These are phyloP conservation scores for Diaporthe eres DNA, from an alignment of 2,329 filamentous ascomycete genomes.

Conservation along the genomic window DNA sequence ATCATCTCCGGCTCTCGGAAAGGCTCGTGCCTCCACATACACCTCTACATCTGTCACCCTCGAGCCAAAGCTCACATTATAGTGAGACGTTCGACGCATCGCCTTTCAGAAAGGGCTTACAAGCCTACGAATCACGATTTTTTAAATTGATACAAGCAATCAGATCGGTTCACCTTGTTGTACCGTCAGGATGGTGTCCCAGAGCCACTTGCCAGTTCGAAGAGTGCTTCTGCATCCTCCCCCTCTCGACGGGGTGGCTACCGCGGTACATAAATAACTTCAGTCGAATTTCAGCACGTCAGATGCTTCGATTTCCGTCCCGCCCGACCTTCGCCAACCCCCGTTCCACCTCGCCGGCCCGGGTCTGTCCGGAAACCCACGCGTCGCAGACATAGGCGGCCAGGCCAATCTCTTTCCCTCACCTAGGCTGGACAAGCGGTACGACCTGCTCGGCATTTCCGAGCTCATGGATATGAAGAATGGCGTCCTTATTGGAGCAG, in stretches of 20 bases:
- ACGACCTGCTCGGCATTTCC: constrained; percentile 50
- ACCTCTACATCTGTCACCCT: background rate
- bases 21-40: background rate
- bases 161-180: too few relatives aligned
- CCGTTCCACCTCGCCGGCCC: constrained; percentile 56
- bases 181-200: background rate
- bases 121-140: background rate
- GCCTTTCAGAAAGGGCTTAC: background rate
- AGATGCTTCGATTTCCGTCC: background rate
- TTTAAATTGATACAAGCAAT: too few relatives aligned
- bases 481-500: constrained; percentile 57
- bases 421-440: constrained; percentile 53
- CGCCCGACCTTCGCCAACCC: constrained; percentile 53
- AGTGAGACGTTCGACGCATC: background rate
- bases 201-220: background rate
- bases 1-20: background rate
- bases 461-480: constrained; percentile 54
- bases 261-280: background rate
- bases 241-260: background rate
- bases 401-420: constrained; percentile 56
- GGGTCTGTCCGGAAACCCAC: constrained; percentile 56
- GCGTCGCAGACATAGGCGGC: constrained; percentile 60
- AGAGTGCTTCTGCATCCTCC: background rate
- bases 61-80: background rate
- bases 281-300: background rate